Base-by-base conservation (phyloP, 2,329 filamentous ascomycete genomes). In the Colletotrichum sp. region DNA sequence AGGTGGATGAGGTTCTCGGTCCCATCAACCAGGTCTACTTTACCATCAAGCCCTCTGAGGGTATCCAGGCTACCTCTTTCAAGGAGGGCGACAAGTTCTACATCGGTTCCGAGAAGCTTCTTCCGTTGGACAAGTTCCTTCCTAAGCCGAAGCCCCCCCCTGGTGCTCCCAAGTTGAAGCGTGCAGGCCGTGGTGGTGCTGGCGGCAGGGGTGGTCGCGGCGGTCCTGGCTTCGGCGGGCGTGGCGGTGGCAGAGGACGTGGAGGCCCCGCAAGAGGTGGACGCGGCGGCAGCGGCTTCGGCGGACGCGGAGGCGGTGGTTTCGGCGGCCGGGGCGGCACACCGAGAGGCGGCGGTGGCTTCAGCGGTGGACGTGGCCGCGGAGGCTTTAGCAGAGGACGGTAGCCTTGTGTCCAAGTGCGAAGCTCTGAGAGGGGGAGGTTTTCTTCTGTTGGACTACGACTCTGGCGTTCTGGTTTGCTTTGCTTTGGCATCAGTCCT, bases 1-100 rank as follows among this genome's bases (percentile, higher is more conserved):
- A 98, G 88, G 94, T 99, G 83, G 97, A 99, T 88, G 97, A 99
- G 88, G 94, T 99, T 80, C 93, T 99, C 80, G 97, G 97, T 73
- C 96, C 97, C 78, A 95, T 99, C 87, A 98, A 98, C 90, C 94
- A 98, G 87, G 95, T 98, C 82, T 98, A 94, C 90, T 99, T 99
- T 90, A 98, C 96, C 82, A 94, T 99, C 86, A 98, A 98, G 89
- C 96, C 96, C 70, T 93, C 95, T 84, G 96, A 98, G 84, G 97
- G 97, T 81, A 98, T 99, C 85, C 94, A 98, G 86, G 96, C 97
- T 77, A 92, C 93, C 75, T 97, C 94, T 55, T 99, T 98, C 93
- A 98, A 98, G 89, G 88, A 93, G 78, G 97, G 97, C 83, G 97
- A 98, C 90, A 98, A 97, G 88, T 97, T 99, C 88, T 99, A 93